Conservation (phyloP, 1,284 basidiomycete genomes). For the Tremellales sp. region DNA sequence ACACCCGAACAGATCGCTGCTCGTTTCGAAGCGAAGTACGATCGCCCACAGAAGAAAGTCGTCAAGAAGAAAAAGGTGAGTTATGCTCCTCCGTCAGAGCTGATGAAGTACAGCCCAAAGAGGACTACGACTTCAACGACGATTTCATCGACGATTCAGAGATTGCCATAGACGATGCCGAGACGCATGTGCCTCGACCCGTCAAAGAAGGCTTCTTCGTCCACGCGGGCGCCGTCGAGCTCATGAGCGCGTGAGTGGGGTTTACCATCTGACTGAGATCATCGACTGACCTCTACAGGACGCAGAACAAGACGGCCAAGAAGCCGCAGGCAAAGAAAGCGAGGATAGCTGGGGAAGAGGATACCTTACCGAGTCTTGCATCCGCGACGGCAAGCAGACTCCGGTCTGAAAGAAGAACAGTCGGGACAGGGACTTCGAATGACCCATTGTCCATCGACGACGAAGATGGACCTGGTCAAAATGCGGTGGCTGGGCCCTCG, state of each 20-base stretch:
- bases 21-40: conserved; percentile 35
- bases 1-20: conserved; percentile 31
- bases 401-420: not conserved
- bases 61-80: conserved; percentile 22
- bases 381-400: not conserved
- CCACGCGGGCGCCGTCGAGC: conserved; percentile 73
- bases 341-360: not conserved
- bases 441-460: not conserved
- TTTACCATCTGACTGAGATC: not conserved
- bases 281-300: not conserved
- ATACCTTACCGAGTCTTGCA: not conserved
- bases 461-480: not conserved
- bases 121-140: conserved; percentile 82
- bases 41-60: conserved; percentile 10
- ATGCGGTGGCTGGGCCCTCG: no score
- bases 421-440: not conserved
- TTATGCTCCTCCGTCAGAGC: not conserved
- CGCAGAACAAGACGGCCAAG: not conserved
- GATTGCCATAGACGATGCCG: conserved; percentile 76
- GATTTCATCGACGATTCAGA: conserved; percentile 98
- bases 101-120: conserved; percentile 54
- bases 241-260: conserved; percentile 50
- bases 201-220: conserved; percentile 94
- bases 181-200: conserved; percentile 82
- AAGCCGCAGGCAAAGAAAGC: not conserved